A percentile compares a stretch with the other conserved stretches of the same genome.
These are phyloP conservation scores for Cladosporium sphaerospermum DNA, from an alignment of 2,329 filamentous ascomycete genomes.

Conservation along the genomic window DNA sequence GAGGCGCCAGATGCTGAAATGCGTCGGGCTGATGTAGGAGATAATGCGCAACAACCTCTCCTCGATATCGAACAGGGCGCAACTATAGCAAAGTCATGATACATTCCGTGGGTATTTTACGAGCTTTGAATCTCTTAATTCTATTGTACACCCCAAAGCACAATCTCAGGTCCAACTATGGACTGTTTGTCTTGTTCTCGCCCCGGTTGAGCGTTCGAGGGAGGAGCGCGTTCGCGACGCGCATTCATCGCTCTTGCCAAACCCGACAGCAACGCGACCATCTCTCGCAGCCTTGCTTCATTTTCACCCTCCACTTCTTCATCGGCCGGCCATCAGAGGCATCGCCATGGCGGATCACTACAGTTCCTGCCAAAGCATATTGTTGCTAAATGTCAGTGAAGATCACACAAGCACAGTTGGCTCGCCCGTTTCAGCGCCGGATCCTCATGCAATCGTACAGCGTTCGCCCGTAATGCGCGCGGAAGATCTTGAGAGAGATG, in stretches of 20 bases:
- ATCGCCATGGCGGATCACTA: slow-evolving; percentile 15
- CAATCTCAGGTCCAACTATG: too few relatives aligned
- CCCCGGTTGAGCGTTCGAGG: neutral
- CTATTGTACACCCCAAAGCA: too few relatives aligned
- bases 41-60: neutral
- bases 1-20: slow-evolving; percentile 5
- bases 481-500: too few relatives aligned
- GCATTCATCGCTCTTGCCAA: slow-evolving; percentile 4
- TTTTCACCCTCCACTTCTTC: neutral
- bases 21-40: neutral
- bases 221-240: neutral
- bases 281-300: neutral
- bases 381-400: slow-evolving; percentile 20
- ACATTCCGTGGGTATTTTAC: neutral
- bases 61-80: neutral
- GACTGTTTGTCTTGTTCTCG: too few relatives aligned
- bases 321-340: neutral
- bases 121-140: neutral
- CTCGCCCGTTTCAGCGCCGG: neutral
- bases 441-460: neutral
- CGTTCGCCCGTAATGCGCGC: neutral
- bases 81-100: slow-evolving; percentile 7
- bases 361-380: slow-evolving; percentile 13
- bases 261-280: neutral
- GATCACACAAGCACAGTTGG: neutral